Percentiles rank a stretch among this genome's conserved stretches.
These are phyloP conservation scores for Saccharum spontaneum DNA, from an alignment of 176 grass and related monocot genomes.

Conservation along the genomic window DNA sequence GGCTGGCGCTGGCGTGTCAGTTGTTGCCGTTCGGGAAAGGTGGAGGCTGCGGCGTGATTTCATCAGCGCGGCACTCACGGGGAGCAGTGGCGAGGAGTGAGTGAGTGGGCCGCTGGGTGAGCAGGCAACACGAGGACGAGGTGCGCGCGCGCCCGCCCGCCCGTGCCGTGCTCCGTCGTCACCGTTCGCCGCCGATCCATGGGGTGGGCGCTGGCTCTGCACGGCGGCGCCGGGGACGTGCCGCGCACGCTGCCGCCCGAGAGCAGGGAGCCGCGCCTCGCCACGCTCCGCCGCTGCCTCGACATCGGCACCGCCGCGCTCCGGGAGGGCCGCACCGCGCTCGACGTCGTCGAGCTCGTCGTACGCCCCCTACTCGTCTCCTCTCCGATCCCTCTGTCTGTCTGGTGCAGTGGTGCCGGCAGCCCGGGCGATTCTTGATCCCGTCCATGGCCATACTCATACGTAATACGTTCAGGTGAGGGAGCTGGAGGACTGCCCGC, in stretches of 20 bases:
- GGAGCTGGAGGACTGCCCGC: constrained; percentile 86
- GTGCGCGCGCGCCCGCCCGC: no score
- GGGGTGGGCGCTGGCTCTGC: constrained; percentile 88
- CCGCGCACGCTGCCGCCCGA: constrained; percentile 57
- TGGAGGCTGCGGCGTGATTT: neutral
- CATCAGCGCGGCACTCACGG: neutral
- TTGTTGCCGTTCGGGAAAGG: neutral
- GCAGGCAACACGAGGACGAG: no score
- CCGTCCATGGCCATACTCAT: neutral
- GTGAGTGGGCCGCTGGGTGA: no score
- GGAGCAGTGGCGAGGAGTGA: neutral
- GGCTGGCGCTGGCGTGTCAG: neutral
- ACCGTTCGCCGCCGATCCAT: constrained; percentile 15
- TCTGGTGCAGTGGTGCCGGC: neutral
- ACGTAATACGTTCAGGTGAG: constrained; percentile 37
- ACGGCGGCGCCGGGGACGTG: constrained; percentile 93
- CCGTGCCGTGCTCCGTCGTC: no score
- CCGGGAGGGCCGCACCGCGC: constrained; percentile 49
- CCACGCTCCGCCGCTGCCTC: constrained; percentile 70
- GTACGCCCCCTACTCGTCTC: neutral
- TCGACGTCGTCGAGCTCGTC: constrained; percentile 86
- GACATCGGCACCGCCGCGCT: constrained; percentile 61
- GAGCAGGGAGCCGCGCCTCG: constrained; percentile 54
- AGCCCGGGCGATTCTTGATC: no score
- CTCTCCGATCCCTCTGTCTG: neutral